A percentile compares a stretch with the other conserved stretches of the same genome.
Conservation (phyloP, 1,284 basidiomycete genomes). For the Sporisorium scitamineum region DNA sequence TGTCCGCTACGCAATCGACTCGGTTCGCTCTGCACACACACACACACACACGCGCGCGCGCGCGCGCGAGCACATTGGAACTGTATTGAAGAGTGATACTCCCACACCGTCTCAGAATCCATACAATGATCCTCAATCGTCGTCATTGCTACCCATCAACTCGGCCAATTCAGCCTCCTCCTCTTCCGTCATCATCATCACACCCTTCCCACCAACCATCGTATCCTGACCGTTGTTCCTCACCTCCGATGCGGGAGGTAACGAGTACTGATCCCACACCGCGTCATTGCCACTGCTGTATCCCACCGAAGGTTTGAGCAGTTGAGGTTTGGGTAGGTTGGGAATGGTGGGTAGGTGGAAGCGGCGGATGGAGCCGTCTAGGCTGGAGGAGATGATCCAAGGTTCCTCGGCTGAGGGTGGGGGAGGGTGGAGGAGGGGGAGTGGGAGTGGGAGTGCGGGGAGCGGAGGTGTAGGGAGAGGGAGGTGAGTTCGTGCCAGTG, state of each 20-base stretch:
- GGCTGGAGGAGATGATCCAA: conserved; percentile 48
- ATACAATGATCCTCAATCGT: too few relatives aligned
- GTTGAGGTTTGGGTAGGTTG: not conserved
- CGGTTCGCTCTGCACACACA: too few relatives aligned
- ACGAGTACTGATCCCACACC: conserved; percentile 15
- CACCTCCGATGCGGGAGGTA: conserved; percentile 1
- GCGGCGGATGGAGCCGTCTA: conserved; percentile 58
- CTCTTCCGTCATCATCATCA: conserved; percentile 56
- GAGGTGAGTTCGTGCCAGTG: conserved; percentile 61
- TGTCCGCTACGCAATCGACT: too few relatives aligned
- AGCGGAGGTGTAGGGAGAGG: conserved; percentile 31
- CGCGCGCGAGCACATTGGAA: too few relatives aligned
- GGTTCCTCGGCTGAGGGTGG: not conserved
- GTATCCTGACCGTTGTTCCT: not conserved
- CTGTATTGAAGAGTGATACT: too few relatives aligned
- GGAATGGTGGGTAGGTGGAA: conserved; percentile 25
- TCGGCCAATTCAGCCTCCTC: conserved; percentile 62
- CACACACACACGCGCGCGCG: too few relatives aligned
- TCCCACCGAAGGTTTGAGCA: not conserved
- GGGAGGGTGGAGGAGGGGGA: not conserved
- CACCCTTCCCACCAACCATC: not conserved
- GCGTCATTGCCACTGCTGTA: not conserved
- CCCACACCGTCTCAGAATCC: too few relatives aligned
- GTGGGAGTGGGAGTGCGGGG: not conserved
- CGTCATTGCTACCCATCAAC: conserved; percentile 40